Conservation (phyloP, 352 stramenopile genomes). For the Pythium brassicae region DNA sequence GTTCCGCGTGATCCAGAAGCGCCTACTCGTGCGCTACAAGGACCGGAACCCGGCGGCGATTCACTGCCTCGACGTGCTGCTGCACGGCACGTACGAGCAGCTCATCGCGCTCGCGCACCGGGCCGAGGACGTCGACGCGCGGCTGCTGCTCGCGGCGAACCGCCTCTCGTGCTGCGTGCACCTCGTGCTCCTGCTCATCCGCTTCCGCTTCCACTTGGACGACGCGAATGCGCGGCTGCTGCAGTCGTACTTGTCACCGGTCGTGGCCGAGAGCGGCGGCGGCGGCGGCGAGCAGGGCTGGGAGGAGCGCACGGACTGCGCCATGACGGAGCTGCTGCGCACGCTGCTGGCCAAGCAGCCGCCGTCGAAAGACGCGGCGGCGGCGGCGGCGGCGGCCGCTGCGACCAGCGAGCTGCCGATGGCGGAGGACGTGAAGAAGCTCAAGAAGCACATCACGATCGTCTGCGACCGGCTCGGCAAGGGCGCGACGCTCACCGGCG, state of each 20-base stretch:
- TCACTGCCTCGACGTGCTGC: constrained; percentile 77
- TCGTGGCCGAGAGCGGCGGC: constrained; percentile 47
- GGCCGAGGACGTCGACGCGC: constrained; percentile 58
- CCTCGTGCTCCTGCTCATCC: constrained; percentile 80
- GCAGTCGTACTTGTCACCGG: constrained; percentile 60
- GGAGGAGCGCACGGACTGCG: constrained; percentile 82
- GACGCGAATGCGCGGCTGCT: constrained; percentile 58
- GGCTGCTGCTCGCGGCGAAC: constrained; percentile 52
- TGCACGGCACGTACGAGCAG: constrained; percentile 84
- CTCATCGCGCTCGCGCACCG: constrained; percentile 65
- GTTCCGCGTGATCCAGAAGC: constrained; percentile 89
- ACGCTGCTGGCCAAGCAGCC: constrained; percentile 68
- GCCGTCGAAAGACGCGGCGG: constrained; percentile 22
- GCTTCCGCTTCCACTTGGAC: constrained; percentile 75
- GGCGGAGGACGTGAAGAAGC: constrained; percentile 74
- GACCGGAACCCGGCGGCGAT: constrained; percentile 80
- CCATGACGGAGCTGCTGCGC: constrained; percentile 83
- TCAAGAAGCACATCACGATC: constrained; percentile 91
- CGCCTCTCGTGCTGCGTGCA: constrained; percentile 69
- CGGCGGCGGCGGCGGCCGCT: constrained; percentile 6
- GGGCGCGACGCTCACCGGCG: constrained; percentile 39
- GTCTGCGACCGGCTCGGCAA: constrained; percentile 86
- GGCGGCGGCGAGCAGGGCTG: constrained; percentile 63
- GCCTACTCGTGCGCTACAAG: constrained; percentile 87
- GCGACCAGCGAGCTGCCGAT: constrained; percentile 55